phyloP scores from a whole-genome alignment of 1,284 basidiomycete species.

The Stygiomarasmius scandens region DNA sequence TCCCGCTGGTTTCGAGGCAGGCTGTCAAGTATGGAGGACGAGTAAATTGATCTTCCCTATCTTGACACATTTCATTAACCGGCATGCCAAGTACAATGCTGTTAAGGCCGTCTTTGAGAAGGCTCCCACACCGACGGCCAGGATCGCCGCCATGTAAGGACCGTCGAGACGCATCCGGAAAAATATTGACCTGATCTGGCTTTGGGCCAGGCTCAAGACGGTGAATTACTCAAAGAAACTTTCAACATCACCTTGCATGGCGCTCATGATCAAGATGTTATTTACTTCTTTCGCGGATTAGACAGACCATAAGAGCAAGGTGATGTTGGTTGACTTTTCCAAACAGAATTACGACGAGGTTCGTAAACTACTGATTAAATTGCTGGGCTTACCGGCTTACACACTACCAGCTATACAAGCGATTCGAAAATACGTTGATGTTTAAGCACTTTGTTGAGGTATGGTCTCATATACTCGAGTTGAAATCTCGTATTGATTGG shows the following conservation, averaged over 20 bases:
- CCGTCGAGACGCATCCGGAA: conserved; percentile 32
- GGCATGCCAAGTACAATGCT: conserved; percentile 60
- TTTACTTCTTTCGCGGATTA: conserved; percentile 55
- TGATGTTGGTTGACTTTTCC: conserved; percentile 42
- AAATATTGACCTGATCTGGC: conserved; percentile 29
- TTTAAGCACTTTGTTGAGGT: conserved; percentile 16
- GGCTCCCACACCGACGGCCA: conserved; percentile 72
- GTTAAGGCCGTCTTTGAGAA: conserved; percentile 73
- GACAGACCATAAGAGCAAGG: conserved; percentile 48
- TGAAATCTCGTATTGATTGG: neutral
- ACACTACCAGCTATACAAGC: conserved; percentile 6
- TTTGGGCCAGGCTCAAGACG: conserved; percentile 49
- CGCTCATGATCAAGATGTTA: conserved; percentile 66
- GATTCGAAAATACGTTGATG: conserved; percentile 12
- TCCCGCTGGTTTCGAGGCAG: conserved; percentile 30
- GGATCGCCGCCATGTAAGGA: conserved; percentile 61
- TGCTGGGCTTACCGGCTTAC: neutral
- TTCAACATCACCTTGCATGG: conserved; percentile 59
- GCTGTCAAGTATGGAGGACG: conserved; percentile 77
- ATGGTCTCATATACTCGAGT: neutral
- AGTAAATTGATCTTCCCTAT: conserved; percentile 13
- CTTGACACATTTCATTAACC: neutral
- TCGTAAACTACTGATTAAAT: neutral
- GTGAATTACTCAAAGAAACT: conserved; percentile 56
- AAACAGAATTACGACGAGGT: conserved; percentile 64